phyloP scores from a whole-genome alignment of 2,329 filamentous ascomycete genomes.

The Sclerotinia minor region DNA sequence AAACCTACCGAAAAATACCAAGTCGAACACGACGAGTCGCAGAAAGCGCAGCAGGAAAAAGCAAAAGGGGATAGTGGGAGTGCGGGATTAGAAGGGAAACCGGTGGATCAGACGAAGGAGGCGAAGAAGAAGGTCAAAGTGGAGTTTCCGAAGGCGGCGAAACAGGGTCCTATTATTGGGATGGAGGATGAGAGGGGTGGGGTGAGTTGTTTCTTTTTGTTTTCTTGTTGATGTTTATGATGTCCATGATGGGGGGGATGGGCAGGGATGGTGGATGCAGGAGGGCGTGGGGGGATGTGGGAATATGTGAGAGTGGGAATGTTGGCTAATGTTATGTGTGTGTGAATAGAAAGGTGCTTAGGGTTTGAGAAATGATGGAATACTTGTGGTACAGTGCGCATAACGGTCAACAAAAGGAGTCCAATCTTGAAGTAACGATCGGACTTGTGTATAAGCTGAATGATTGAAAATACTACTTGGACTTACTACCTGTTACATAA shows the following conservation, averaged over 20 bases:
- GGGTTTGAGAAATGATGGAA: not conserved
- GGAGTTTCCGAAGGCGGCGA: constrained; percentile 11
- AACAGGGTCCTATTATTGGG: constrained; percentile 12
- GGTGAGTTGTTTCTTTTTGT: constrained; percentile 5
- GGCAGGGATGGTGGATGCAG: no score
- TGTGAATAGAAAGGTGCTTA: constrained; percentile 11
- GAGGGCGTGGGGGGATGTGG: no score
- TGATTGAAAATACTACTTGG: not conserved
- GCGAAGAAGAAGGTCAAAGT: constrained; percentile 4
- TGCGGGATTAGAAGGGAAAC: not conserved
- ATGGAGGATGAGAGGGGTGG: constrained; percentile 25
- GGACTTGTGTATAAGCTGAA: not conserved
- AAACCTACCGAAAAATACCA: not conserved
- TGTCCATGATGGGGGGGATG: no score
- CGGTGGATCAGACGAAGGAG: not conserved
- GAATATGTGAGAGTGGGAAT: no score
- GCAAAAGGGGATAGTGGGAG: not conserved
- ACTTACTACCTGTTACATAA: not conserved
- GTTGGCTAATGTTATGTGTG: not conserved
- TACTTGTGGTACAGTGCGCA: not conserved
- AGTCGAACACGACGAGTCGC: constrained; percentile 7
- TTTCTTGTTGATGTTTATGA: not conserved
- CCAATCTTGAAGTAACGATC: no score
- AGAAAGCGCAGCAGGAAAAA: not conserved
- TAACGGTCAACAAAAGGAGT: not conserved